Percentiles rank a stretch among this genome's conserved stretches.
Conservation (phyloP, 768 basidiomycete species). For the Myochromella boudieri region DNA sequence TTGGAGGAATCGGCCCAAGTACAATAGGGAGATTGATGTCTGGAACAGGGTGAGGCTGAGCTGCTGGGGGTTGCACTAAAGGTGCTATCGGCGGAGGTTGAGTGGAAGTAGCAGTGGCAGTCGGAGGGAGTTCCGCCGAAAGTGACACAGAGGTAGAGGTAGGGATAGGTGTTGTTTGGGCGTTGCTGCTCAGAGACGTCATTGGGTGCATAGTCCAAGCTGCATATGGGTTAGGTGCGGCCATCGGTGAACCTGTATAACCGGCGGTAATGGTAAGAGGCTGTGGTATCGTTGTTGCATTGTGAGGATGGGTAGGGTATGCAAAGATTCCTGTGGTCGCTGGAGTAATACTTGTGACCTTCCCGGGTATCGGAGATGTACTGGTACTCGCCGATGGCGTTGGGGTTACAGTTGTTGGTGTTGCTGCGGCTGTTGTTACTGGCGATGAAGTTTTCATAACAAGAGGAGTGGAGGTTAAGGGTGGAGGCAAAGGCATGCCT, state of each 20-base stretch:
- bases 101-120: slow-evolving; percentile 12
- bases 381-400: slow-evolving; percentile 19
- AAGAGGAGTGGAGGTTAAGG: slow-evolving; percentile 65
- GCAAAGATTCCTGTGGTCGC: slow-evolving; percentile 43
- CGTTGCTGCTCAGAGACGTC: slow-evolving; percentile 19
- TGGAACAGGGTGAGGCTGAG: slow-evolving; percentile 29
- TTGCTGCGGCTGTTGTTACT: no score
- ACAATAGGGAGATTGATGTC: slow-evolving; percentile 77
- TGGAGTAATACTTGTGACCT: slow-evolving; percentile 21
- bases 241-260: slow-evolving; percentile 25
- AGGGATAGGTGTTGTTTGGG: slow-evolving; percentile 10
- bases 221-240: slow-evolving; percentile 38
- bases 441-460: slow-evolving; percentile 38
- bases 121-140: slow-evolving; percentile 13
- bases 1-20: slow-evolving; percentile 68
- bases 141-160: slow-evolving; percentile 23
- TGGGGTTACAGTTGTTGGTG: slow-evolving; percentile 22
- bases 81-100: slow-evolving; percentile 27
- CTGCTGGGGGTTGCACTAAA: slow-evolving; percentile 15
- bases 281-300: slow-evolving; percentile 22
- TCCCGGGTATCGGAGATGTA: slow-evolving; percentile 20
- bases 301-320: slow-evolving; percentile 36
- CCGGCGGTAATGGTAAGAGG: slow-evolving; percentile 24
- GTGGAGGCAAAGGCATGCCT: slow-evolving; percentile 62
- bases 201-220: slow-evolving; percentile 34